Percentiles rank a stretch among this genome's conserved stretches.
phyloP scores from a whole-genome alignment of 2,329 filamentous ascomycete species.

The Aspergillus intermedius region DNA sequence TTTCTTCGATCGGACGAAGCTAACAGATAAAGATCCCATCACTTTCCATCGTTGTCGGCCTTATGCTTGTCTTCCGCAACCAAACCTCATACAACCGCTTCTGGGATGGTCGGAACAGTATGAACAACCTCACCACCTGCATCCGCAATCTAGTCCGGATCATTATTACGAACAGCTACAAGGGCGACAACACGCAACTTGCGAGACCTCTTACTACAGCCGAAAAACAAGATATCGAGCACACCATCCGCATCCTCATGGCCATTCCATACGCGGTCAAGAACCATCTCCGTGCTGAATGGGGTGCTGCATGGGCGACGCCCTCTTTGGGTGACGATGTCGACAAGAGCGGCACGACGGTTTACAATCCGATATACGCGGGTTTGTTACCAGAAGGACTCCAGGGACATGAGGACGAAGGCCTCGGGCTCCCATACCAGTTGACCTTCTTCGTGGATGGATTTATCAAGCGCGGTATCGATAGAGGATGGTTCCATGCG shows the following conservation, averaged over 20 bases:
- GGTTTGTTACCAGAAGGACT: conserved; percentile 46
- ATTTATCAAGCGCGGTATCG: conserved; percentile 52
- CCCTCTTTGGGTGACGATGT: conserved; percentile 23
- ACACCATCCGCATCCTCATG: conserved; percentile 52
- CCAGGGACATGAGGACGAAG: conserved; percentile 52
- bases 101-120: conserved; percentile 54
- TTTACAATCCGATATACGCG: conserved; percentile 44
- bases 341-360: conserved; percentile 22
- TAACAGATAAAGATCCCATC: conserved; percentile 46
- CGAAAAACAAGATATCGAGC: conserved; percentile 54
- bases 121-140: conserved; percentile 52
- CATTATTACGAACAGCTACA: conserved; percentile 46
- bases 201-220: conserved; percentile 25
- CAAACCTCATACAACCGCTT: conserved; percentile 59
- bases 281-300: conserved; percentile 58
- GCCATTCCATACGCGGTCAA: conserved; percentile 59
- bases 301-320: conserved; percentile 42
- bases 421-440: conserved; percentile 55
- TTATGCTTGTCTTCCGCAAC: conserved; percentile 64
- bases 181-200: conserved; percentile 13
- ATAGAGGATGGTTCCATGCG: conserved; percentile 54
- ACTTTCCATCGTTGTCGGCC: conserved; percentile 58
- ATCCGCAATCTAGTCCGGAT: conserved; percentile 55
- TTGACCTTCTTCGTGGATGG: conserved; percentile 54
- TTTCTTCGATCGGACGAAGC: not conserved